These are phyloP conservation scores for Phytophthora litchii DNA, from an alignment of 352 stramenopile species.

Conservation along the genomic window DNA sequence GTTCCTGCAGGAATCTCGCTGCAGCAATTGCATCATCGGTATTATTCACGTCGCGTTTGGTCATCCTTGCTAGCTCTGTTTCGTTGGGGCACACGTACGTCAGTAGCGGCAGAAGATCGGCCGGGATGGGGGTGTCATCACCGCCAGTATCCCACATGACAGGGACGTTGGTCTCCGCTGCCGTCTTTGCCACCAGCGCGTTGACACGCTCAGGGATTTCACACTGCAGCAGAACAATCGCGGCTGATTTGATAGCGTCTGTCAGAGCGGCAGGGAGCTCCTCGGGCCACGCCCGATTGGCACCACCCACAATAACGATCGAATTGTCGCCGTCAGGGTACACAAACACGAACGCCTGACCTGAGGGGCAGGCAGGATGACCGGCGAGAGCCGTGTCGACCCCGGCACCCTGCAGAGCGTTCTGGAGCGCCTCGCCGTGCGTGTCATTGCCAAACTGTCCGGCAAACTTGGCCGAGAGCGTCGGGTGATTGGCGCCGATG, in stretches of 20 bases:
- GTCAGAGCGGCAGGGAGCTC: constrained; percentile 41
- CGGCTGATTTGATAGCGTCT: constrained; percentile 53
- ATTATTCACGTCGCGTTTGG: constrained; percentile 41
- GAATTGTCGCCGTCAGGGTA: constrained; percentile 85
- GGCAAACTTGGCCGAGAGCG: constrained; percentile 49
- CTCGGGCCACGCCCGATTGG: constrained; percentile 68
- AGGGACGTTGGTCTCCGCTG: constrained; percentile 47
- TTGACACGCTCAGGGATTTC: constrained; percentile 75
- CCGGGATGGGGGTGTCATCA: constrained; percentile 64
- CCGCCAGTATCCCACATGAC: constrained; percentile 85
- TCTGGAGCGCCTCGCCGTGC: constrained; percentile 53
- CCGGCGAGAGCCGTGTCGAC: constrained; percentile 52
- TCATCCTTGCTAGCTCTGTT: constrained; percentile 68
- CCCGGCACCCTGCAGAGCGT: constrained; percentile 32
- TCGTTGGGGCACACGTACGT: constrained; percentile 82
- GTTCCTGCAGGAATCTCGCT: constrained; percentile 53
- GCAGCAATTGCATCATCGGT: constrained; percentile 57
- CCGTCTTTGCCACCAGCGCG: constrained; percentile 50
- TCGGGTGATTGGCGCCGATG: constrained; percentile 28
- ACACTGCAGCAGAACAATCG: constrained; percentile 74
- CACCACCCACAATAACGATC: constrained; percentile 84
- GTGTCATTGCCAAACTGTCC: constrained; percentile 81
- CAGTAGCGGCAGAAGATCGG: constrained; percentile 57
- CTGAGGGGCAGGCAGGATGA: constrained; percentile 55
- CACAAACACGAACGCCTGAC: constrained; percentile 85